Conservation (phyloP, 2,329 filamentous ascomycete species). For the Amylocarpus encephaloides region DNA sequence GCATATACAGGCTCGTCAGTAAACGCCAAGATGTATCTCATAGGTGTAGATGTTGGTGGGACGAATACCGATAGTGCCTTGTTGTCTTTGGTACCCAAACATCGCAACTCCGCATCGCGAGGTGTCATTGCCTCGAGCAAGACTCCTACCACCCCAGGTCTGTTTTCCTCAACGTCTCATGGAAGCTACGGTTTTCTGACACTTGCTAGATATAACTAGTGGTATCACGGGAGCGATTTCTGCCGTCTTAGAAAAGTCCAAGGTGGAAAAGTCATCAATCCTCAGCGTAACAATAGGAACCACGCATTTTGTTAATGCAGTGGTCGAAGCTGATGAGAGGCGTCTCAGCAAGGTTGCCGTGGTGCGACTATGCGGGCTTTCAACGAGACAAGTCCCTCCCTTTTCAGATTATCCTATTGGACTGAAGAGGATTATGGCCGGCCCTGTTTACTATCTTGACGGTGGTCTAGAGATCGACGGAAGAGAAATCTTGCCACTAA, state of each 20-base stretch:
- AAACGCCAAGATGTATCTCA: constrained; percentile 9
- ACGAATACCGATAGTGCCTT: constrained; percentile 30
- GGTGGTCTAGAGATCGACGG: constrained; percentile 45
- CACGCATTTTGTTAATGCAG: constrained; percentile 36
- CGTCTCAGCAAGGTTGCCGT: constrained; percentile 40
- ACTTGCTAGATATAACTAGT: constrained; percentile 15
- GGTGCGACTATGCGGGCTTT: constrained; percentile 40
- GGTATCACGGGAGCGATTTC: constrained; percentile 22
- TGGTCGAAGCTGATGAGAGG: constrained; percentile 7
- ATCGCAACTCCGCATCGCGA: constrained; percentile 3
- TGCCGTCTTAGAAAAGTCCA: constrained; percentile 16
- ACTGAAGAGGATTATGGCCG: constrained; percentile 37
- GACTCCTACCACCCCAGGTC: constrained; percentile 20
- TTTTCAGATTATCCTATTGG: constrained; percentile 41
- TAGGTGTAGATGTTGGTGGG: constrained; percentile 35
- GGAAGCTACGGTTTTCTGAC: too few species aligned
- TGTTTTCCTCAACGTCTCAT: too few species aligned
- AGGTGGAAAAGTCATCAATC: constrained; percentile 14
- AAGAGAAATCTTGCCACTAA: constrained; percentile 34
- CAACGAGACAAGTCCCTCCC: constrained; percentile 39
- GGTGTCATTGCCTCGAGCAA: constrained; percentile 27
- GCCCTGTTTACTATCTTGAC: constrained; percentile 37
- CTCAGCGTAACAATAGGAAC: constrained; percentile 24
- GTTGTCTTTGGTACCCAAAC: background rate
- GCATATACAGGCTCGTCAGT: background rate